These are phyloP conservation scores for Salix arbutifolia DNA, from an alignment of 345 rosid species.

Conservation along the genomic window DNA sequence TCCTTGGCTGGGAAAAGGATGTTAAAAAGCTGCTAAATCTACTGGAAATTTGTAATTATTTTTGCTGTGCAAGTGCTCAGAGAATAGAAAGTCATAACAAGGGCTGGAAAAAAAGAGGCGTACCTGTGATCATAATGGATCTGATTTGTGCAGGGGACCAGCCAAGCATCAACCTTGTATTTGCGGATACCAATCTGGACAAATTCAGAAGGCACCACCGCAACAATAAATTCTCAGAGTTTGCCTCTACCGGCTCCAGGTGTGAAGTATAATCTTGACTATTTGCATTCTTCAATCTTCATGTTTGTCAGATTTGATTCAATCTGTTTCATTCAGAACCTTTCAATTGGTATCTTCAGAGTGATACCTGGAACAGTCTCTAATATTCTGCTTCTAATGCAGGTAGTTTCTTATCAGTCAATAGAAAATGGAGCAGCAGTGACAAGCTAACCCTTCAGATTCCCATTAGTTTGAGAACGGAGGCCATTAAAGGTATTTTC, in stretches of 20 bases:
- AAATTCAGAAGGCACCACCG: constrained; percentile 47
- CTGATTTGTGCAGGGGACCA: constrained; percentile 37
- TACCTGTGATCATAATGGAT: not conserved
- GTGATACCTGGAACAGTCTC: not conserved
- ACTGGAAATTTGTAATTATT: not conserved
- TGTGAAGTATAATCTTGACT: constrained; percentile 16
- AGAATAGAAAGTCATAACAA: not conserved
- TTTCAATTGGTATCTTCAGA: not conserved
- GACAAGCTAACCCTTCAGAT: constrained; percentile 59
- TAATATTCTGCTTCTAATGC: constrained; percentile 12
- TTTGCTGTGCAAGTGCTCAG: not conserved
- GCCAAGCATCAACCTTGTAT: constrained; percentile 54
- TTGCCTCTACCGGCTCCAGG: constrained; percentile 61
- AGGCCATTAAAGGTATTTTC: constrained; percentile 68
- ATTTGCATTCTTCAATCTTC: not conserved
- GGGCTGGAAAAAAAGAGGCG: not conserved
- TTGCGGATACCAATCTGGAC: constrained; percentile 79
- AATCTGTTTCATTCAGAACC: not conserved
- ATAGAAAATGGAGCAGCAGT: constrained; percentile 45
- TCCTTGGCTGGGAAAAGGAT: not conserved
- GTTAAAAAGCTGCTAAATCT: not conserved
- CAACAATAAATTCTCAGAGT: constrained; percentile 50
- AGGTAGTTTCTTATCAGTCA: constrained; percentile 59
- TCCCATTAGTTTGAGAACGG: constrained; percentile 57
- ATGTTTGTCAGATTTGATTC: not conserved